These are phyloP conservation scores for Leccinum longicurvipes DNA, from an alignment of 768 basidiomycete species.

Conservation along the genomic window DNA sequence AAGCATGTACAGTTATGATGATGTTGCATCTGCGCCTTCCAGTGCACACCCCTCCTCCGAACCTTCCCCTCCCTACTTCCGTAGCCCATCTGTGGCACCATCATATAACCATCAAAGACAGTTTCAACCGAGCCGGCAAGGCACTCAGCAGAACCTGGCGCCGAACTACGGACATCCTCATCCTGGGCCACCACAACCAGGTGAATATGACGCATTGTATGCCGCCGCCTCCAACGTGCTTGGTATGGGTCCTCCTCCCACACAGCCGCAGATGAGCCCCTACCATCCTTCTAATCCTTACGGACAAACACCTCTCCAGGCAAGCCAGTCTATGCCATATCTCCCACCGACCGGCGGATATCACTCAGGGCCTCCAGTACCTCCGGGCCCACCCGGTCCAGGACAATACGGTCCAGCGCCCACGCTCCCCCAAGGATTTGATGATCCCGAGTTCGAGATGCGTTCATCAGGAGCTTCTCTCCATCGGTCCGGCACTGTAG, in stretches of 20 bases:
- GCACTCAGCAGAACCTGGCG: slow-evolving; percentile 21
- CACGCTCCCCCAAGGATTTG: slow-evolving; percentile 29
- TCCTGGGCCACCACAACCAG: slow-evolving; percentile 27
- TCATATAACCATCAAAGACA: slow-evolving; percentile 19
- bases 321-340: slow-evolving; percentile 33
- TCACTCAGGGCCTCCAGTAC: slow-evolving; percentile 10
- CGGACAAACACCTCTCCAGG: slow-evolving; percentile 20
- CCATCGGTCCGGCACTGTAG: slow-evolving; percentile 54
- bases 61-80: slow-evolving; percentile 13
- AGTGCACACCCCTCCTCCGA: slow-evolving; percentile 32
- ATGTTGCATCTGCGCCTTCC: slow-evolving; percentile 25
- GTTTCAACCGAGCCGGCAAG: slow-evolving; percentile 28
- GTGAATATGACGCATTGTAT: slow-evolving; percentile 59
- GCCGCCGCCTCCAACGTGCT: slow-evolving; percentile 78
- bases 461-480: slow-evolving; percentile 43
- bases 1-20: slow-evolving; percentile 40
- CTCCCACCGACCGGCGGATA: slow-evolving; percentile 29
- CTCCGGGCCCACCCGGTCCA: slow-evolving; percentile 10
- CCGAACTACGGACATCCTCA: slow-evolving; percentile 19
- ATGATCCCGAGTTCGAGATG: slow-evolving; percentile 52
- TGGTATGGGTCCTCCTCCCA: slow-evolving; percentile 64
- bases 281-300: slow-evolving; percentile 25
- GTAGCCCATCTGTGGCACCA: slow-evolving; percentile 18
- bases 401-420: slow-evolving; percentile 22
- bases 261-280: slow-evolving; percentile 16